Conservation (phyloP, 768 basidiomycete genomes). For the Tulasnella sp. region DNA sequence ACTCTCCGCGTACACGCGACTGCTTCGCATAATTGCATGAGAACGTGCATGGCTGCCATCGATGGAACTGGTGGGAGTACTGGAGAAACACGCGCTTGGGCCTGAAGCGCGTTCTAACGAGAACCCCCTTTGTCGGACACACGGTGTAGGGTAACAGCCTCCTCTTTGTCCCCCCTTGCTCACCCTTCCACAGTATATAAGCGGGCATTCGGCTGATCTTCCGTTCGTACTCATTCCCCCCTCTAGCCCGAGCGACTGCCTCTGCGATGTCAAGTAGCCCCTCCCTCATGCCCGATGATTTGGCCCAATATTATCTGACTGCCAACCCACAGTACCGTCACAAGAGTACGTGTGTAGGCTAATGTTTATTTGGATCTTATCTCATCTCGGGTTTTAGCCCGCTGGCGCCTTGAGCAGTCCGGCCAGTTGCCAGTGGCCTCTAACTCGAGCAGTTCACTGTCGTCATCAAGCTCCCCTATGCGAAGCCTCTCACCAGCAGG, state of each 20-base stretch:
- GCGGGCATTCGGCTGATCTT: neutral
- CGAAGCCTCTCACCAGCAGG: slow-evolving; percentile 2
- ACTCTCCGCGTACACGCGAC: slow-evolving; percentile 10
- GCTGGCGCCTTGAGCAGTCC: slow-evolving; percentile 10
- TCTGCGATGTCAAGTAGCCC: neutral
- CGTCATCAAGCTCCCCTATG: neutral
- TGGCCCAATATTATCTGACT: neutral
- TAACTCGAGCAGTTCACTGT: neutral
- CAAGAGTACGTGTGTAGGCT: neutral
- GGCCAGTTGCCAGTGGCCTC: neutral
- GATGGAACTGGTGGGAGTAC: neutral
- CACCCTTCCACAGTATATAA: slow-evolving; percentile 11
- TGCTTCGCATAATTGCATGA: slow-evolving; percentile 8
- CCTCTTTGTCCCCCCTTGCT: slow-evolving; percentile 16
- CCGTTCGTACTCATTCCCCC: neutral
- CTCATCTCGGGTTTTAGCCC: neutral
- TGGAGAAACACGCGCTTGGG: slow-evolving; percentile 10
- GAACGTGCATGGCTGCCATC: neutral
- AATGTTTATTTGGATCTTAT: neutral
- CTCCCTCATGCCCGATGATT: neutral
- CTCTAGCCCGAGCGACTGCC: neutral
- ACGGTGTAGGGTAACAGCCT: neutral
- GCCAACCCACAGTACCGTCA: neutral
- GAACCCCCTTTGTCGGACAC: neutral
- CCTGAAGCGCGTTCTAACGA: slow-evolving; percentile 6